Evolutionary conservation across 345 rosid species (phyloP), one percentile per base, ranked within the genome.

Genomic region (Dipteronia sinensis): DNA sequence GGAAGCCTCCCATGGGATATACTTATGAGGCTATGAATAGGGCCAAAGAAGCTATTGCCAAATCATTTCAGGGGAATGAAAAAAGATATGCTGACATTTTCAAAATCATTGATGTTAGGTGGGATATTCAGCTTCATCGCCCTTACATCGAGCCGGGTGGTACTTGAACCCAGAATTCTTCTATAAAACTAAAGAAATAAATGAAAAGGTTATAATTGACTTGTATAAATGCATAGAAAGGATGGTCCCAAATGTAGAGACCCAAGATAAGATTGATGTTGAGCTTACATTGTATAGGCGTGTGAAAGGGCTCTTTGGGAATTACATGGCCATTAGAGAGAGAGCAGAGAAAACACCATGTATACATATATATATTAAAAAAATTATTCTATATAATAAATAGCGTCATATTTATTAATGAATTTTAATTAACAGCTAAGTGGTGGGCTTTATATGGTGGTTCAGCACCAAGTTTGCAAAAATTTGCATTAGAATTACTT

Each of bases 91-190:
- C 12, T n/a, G 19, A 56, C 4, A 17, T 79, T 1, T 42, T 58
- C 12, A 9, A 65, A 12, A 75, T 83, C 11, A 83, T 76, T 64
- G 80, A 83, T 62, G 1, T 1, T 0, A 65, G 72, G 12, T 79
- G 85, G 76, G 65, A 79, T 7, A 0, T 0, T 2, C 68, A 76
- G 55, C 72, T 76, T 17, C 51, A 75, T 58, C 29, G 47, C 7
- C 78, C 76, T 10, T 75, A 22, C 73, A 79, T 67, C 77, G 44
- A 44, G 71, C 27, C 17, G 61, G 42, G 2, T 51, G 34, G 34
- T 76, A 55, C 25, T 44, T 73, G 20, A 79, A 79, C 58, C 78
- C 16, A 0, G 27, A 22, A 4, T 66, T 20, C 17, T 76, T 78
- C 27, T 56, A 69, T 44, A 15, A 69, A 1, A 0, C 27, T 7